Evolutionary conservation across 768 basidiomycete genomes (phyloP), one percentile per base, ranked within the genome.

Genomic region (Inosperma sp.): DNA sequence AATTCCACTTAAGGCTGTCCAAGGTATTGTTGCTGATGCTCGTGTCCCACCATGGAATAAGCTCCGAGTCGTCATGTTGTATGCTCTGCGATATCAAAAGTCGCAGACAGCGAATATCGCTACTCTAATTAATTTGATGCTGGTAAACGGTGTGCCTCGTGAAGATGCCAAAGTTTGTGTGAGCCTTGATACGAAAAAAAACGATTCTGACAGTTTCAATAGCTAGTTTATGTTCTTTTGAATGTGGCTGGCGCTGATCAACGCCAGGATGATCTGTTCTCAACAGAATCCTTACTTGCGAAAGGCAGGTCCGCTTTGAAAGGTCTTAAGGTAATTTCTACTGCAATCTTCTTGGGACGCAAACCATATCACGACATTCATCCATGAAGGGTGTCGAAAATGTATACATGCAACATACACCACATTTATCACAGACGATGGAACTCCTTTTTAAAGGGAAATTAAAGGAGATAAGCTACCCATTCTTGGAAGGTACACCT

Each of bases 331-430:
- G 92, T 91, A 48, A 26, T 69, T 56, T 17, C 13, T 25, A 29
- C 33, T 10, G 7, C 7, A 23, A 27, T 17, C 26, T 6, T 27
- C 19, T n/a, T n/a, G n/a, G n/a, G 14, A 19, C 43, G 9, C 7
- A 33, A n/a, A 43, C 31, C 5, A 4, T 49, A 10, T 39, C 23
- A 52, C n/a, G n/a, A n/a, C n/a, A n/a, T n/a, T 12, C 47, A 22
- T 40, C n/a, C 25, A 26, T 55, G 3, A 49, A 94, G 91, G 96
- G 96, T 2, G 95, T 98, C 4, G 96, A 99, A 69, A 99, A 99
- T 61, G 94, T 98, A 13, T 99, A 97, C 65, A 99, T 93, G 49
- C 96, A 98, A 59, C 96, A 98, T 60, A 84, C 83, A 13, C 96
- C 96, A 6, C 93, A 94, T 67, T 74, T 99, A 5, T 84, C 88